These are phyloP conservation scores for Cylindrotheca closterium DNA, from an alignment of 108 stramenopile genomes.

Conservation along the genomic window DNA sequence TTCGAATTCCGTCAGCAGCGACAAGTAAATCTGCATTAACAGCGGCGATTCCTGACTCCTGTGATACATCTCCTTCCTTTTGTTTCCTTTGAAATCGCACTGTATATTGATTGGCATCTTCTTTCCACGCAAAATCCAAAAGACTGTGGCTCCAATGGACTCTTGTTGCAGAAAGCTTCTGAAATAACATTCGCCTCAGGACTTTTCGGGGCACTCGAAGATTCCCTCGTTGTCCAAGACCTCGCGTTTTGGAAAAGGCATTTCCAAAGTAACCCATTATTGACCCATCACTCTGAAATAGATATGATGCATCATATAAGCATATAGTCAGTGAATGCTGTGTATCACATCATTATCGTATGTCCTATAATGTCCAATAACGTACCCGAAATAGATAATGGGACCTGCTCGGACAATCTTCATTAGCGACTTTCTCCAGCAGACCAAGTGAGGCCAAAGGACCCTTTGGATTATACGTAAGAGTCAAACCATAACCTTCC, in stretches of 20 bases:
- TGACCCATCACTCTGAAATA: slow-evolving; percentile 4
- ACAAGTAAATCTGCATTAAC: slow-evolving; percentile 67
- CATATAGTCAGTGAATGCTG: too few relatives aligned
- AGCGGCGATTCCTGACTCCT: neutral
- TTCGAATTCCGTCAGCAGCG: slow-evolving; percentile 85
- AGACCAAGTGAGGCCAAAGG: slow-evolving; percentile 65
- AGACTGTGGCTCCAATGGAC: slow-evolving; percentile 41
- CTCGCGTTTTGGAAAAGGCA: slow-evolving; percentile 55
- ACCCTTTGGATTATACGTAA: slow-evolving; percentile 80
- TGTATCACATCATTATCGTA: too few relatives aligned
- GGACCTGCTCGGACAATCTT: slow-evolving; percentile 78
- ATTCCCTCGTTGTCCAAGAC: slow-evolving; percentile 82
- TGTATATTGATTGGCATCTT: slow-evolving; percentile 1
- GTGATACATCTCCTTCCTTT: neutral
- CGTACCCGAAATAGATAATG: slow-evolving; percentile 68
- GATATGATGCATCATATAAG: too few relatives aligned
- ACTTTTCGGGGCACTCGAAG: slow-evolving; percentile 71
- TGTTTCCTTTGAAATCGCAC: slow-evolving; percentile 6
- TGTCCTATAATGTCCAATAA: neutral
- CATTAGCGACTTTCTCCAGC: slow-evolving; percentile 61
- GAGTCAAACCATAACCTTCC: slow-evolving; percentile 86
- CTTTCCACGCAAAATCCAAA: slow-evolving; percentile 24
- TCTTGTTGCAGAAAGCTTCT: slow-evolving; percentile 32
- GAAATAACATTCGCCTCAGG: slow-evolving; percentile 54
- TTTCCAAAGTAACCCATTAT: slow-evolving; percentile 82